Percentiles rank a stretch among this genome's conserved stretches.
These are phyloP conservation scores for Aphanomyces stellatus DNA, from an alignment of 352 stramenopile genomes.

Conservation along the genomic window DNA sequence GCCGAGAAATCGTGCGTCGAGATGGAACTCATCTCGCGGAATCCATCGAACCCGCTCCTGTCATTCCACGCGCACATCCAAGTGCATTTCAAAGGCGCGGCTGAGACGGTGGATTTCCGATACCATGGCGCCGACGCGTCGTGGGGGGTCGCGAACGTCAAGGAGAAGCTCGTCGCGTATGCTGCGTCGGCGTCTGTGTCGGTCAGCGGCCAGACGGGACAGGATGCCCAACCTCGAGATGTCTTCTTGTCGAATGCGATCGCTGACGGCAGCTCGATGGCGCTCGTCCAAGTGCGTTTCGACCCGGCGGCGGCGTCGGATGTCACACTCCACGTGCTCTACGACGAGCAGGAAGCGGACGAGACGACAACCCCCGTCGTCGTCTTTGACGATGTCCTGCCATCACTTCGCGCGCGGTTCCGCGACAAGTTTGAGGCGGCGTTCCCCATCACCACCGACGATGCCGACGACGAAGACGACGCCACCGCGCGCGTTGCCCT, in stretches of 20 bases:
- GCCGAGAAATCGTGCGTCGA: conserved; percentile 1
- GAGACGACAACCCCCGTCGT: conserved; percentile 10
- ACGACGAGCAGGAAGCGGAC: conserved; percentile 34
- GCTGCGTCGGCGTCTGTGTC: conserved; percentile 14
- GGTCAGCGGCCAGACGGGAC: too few relatives aligned
- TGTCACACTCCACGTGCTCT: conserved; percentile 53
- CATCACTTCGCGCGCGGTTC: conserved; percentile 26
- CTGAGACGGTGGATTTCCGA: not conserved
- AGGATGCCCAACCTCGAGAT: too few relatives aligned
- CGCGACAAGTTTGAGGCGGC: conserved; percentile 42
- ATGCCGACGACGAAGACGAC: too few relatives aligned
- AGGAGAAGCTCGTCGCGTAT: conserved; percentile 44
- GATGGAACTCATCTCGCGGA: not conserved
- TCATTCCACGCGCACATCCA: conserved; percentile 2
- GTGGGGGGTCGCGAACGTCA: conserved; percentile 62
- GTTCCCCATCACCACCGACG: conserved; percentile 36
- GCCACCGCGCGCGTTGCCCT: conserved; percentile 57
- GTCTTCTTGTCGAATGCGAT: conserved; percentile 56
- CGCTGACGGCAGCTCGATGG: conserved; percentile 51
- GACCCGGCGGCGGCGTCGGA: conserved; percentile 32
- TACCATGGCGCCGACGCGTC: conserved; percentile 22
- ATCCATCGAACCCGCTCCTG: not conserved
- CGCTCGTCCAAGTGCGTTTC: conserved; percentile 54
- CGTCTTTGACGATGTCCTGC: conserved; percentile 8
- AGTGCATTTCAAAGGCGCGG: conserved; percentile 9